Evolutionary conservation across 257 asterid genomes (phyloP).

Genomic region (Lavandula angustifolia): DNA sequence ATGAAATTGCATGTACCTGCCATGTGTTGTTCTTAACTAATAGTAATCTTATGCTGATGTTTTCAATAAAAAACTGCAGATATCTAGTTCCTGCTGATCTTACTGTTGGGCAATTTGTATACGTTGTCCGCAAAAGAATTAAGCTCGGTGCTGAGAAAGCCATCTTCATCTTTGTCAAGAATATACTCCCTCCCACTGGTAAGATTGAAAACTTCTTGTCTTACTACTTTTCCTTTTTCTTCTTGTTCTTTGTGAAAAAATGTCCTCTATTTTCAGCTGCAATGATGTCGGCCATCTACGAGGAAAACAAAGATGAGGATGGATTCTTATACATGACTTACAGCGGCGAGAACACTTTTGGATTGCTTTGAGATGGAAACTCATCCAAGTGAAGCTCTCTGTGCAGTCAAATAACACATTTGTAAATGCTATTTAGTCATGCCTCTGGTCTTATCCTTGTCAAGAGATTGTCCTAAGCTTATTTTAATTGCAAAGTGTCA

Average conservation of each 20-base stretch:
- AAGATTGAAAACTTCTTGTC: conserved; percentile 6
- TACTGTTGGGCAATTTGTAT: conserved; percentile 95
- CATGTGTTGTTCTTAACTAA: background rate
- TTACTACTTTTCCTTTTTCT: background rate
- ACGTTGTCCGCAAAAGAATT: conserved; percentile 97
- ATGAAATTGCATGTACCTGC: background rate
- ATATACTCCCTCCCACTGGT: conserved; percentile 98
- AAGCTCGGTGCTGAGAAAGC: conserved; percentile 99
- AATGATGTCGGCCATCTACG: conserved; percentile 76
- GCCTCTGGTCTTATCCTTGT: conserved; percentile 31
- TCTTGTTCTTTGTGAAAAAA: background rate
- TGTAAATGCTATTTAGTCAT: conserved; percentile 24
- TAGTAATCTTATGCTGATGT: conserved; percentile 1
- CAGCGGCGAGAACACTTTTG: conserved; percentile 83
- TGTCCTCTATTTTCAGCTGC: conserved; percentile 49
- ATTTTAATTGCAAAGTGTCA: conserved; percentile 30
- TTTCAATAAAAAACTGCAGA: conserved; percentile 45
- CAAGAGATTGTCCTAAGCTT: conserved; percentile 29
- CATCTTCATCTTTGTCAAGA: conserved; percentile 92
- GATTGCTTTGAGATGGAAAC: conserved; percentile 49
- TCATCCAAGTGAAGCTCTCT: conserved; percentile 21
- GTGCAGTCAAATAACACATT: conserved; percentile 38
- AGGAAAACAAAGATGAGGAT: conserved; percentile 76
- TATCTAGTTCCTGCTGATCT: conserved; percentile 98
- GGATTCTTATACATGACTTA: conserved; percentile 81